phyloP scores from a whole-genome alignment of 495 filamentous ascomycete genomes.

The Neurospora sp. region DNA sequence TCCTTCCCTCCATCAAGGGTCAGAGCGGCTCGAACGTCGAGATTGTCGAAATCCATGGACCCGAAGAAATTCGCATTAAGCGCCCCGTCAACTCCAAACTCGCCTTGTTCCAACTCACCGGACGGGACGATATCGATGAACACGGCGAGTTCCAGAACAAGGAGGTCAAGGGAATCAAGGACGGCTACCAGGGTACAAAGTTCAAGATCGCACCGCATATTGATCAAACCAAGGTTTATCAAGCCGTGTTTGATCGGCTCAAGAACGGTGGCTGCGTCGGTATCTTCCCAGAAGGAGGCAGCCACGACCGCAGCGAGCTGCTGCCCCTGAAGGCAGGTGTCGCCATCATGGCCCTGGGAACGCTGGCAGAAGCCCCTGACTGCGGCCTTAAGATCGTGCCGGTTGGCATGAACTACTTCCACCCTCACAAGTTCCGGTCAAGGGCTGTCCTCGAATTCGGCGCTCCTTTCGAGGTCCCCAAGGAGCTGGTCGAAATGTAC shows the following conservation, averaged over 20 bases:
- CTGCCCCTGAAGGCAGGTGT: slow-evolving; percentile 96
- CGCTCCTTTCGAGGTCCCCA: slow-evolving; percentile 69
- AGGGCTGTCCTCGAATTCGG: slow-evolving; percentile 96
- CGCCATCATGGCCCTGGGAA: slow-evolving; percentile 94
- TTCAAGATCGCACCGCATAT: slow-evolving; percentile 90
- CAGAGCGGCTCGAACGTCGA: slow-evolving; percentile 63
- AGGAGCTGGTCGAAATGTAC: slow-evolving; percentile 76
- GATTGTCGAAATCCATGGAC: slow-evolving; percentile 66
- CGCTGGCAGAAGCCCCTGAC: slow-evolving; percentile 76
- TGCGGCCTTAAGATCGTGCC: slow-evolving; percentile 97
- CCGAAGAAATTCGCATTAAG: slow-evolving; percentile 78
- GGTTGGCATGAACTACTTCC: slow-evolving; percentile 99
- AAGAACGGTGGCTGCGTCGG: slow-evolving; percentile 81
- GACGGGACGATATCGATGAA: slow-evolving; percentile 55
- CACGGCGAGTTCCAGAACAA: slow-evolving; percentile 40
- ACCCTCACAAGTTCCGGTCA: slow-evolving; percentile 97
- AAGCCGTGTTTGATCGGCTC: slow-evolving; percentile 79
- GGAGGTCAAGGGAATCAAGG: slow-evolving; percentile 40
- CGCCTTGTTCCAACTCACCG: slow-evolving; percentile 69
- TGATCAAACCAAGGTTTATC: slow-evolving; percentile 86
- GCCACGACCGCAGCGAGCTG: slow-evolving; percentile 89
- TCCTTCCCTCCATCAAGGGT: slow-evolving; percentile 75
- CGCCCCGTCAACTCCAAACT: slow-evolving; percentile 67
- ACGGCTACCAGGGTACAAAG: slow-evolving; percentile 63
- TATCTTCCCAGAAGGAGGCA: slow-evolving; percentile 96